Percentiles rank a stretch among this genome's conserved stretches.
Conservation (phyloP, 2,329 filamentous ascomycete genomes). For the Penicillium freii region DNA sequence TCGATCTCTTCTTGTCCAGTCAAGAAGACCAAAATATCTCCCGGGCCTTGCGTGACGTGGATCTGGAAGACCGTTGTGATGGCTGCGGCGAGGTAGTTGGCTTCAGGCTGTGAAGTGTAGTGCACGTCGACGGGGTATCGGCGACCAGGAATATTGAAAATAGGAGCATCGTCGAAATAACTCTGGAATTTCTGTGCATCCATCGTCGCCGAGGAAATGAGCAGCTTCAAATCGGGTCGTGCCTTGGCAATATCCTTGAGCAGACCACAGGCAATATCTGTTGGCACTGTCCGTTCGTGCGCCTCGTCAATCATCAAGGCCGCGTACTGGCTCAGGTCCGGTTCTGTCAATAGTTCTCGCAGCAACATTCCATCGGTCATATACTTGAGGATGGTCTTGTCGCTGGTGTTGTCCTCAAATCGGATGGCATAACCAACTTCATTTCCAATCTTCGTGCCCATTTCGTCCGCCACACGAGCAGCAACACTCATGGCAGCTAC, state of each 20-base stretch:
- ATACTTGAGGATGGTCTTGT: slow-evolving; percentile 90
- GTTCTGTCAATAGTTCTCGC: slow-evolving; percentile 84
- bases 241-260: slow-evolving; percentile 84
- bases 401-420: slow-evolving; percentile 87
- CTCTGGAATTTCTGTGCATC: slow-evolving; percentile 87
- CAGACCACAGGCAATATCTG: slow-evolving; percentile 83
- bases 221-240: slow-evolving; percentile 78
- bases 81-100: slow-evolving; percentile 86
- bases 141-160: slow-evolving; percentile 90
- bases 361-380: slow-evolving; percentile 97
- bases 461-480: slow-evolving; percentile 91
- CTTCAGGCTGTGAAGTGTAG: slow-evolving; percentile 85
- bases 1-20: slow-evolving; percentile 98
- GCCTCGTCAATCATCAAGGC: slow-evolving; percentile 96
- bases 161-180: slow-evolving; percentile 89
- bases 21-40: slow-evolving; percentile 91
- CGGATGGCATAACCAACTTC: slow-evolving; percentile 94
- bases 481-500: slow-evolving; percentile 98
- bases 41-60: slow-evolving; percentile 77
- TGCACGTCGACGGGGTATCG: slow-evolving; percentile 88
- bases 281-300: slow-evolving; percentile 87
- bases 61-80: slow-evolving; percentile 96
- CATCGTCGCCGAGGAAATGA: slow-evolving; percentile 93
- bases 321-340: slow-evolving; percentile 76
- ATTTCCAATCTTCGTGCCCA: slow-evolving; percentile 82